phyloP scores from a whole-genome alignment of 2,329 filamentous ascomycete species.

The Diaporthe vaccinii region DNA sequence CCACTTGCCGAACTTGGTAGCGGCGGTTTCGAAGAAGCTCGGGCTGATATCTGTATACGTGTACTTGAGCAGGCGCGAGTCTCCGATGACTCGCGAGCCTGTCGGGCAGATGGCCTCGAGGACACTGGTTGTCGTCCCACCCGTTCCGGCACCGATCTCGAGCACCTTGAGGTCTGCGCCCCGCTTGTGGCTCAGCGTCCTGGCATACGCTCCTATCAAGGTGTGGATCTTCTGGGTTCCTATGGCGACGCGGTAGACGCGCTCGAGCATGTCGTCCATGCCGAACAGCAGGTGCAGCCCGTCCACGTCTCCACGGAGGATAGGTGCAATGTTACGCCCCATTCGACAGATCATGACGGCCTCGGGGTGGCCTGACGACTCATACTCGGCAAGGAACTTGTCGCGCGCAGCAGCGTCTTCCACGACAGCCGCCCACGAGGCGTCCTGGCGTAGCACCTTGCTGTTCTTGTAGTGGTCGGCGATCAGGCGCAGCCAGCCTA shows the following conservation, averaged over 20 bases:
- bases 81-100: slow-evolving; percentile 26
- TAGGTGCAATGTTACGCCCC: slow-evolving; percentile 33
- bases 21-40: slow-evolving; percentile 44
- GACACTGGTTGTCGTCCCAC: slow-evolving; percentile 32
- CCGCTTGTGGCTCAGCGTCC: slow-evolving; percentile 37
- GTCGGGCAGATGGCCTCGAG: slow-evolving; percentile 37
- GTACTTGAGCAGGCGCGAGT: slow-evolving; percentile 39
- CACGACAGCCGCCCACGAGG: slow-evolving; percentile 22
- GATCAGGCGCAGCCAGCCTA: slow-evolving; percentile 31
- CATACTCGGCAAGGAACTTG: slow-evolving; percentile 35
- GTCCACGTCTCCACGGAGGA: slow-evolving; percentile 36
- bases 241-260: slow-evolving; percentile 34
- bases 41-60: slow-evolving; percentile 41
- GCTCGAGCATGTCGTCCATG: slow-evolving; percentile 37
- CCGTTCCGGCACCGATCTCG: slow-evolving; percentile 39
- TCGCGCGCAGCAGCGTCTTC: slow-evolving; percentile 26
- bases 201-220: slow-evolving; percentile 35
- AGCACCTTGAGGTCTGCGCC: slow-evolving; percentile 39
- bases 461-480: slow-evolving; percentile 31
- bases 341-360: slow-evolving; percentile 34
- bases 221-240: slow-evolving; percentile 39
- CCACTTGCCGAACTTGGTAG: slow-evolving; percentile 47
- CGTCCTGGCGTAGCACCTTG: slow-evolving; percentile 32
- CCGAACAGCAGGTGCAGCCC: slow-evolving; percentile 35
- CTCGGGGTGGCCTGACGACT: slow-evolving; percentile 37